Conservation (phyloP, 2,329 filamentous ascomycete genomes). For the Metarhizium brunneum region DNA sequence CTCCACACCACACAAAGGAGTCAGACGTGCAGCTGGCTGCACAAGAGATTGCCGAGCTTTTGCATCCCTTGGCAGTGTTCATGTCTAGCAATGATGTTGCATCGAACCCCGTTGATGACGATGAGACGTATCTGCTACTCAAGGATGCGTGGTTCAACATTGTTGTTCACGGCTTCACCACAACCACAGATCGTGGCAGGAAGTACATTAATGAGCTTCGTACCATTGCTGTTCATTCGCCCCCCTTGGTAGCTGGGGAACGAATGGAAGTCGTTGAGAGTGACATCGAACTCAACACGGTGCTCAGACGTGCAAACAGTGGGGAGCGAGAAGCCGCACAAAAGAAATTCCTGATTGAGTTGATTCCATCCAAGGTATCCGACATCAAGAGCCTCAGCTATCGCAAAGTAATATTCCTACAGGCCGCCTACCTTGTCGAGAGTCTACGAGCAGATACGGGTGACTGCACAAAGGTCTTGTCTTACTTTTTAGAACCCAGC, state of each 20-base stretch:
- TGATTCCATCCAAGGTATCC: slow-evolving; percentile 66
- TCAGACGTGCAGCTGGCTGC: slow-evolving; percentile 75
- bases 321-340: slow-evolving; percentile 69
- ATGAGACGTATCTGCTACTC: slow-evolving; percentile 63
- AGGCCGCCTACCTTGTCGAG: slow-evolving; percentile 83
- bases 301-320: slow-evolving; percentile 77
- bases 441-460: slow-evolving; percentile 77
- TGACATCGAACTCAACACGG: slow-evolving; percentile 92
- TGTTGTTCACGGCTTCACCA: slow-evolving; percentile 81
- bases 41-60: slow-evolving; percentile 76
- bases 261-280: slow-evolving; percentile 86
- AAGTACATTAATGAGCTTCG: slow-evolving; percentile 69
- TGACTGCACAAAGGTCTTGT: slow-evolving; percentile 80
- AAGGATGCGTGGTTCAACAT: slow-evolving; percentile 98
- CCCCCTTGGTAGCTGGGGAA: slow-evolving; percentile 79
- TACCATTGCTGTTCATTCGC: slow-evolving; percentile 77
- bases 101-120: slow-evolving; percentile 41
- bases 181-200: slow-evolving; percentile 63
- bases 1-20: slow-evolving; percentile 62
- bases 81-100: slow-evolving; percentile 58
- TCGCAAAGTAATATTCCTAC: slow-evolving; percentile 83
- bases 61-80: slow-evolving; percentile 79
- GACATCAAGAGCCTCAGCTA: slow-evolving; percentile 81
- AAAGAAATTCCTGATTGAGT: slow-evolving; percentile 65
- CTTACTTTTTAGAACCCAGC: slow-evolving; percentile 91